Percentiles rank a stretch among this genome's conserved stretches.
phyloP scores from a whole-genome alignment of 495 filamentous ascomycete genomes.

The Hypoxylon lienhwacheense region DNA sequence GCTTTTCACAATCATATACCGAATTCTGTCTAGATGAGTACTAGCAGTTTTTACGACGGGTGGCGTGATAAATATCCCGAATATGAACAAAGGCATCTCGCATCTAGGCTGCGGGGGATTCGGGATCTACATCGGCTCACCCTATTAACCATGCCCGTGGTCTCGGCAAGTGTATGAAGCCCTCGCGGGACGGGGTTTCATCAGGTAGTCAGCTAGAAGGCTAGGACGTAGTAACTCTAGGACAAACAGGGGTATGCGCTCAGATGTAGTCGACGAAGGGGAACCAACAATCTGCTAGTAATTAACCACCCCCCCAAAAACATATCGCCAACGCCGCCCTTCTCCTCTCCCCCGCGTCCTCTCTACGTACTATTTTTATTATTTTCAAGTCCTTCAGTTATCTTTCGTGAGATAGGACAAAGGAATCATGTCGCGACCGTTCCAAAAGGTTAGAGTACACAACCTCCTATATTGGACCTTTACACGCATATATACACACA shows the following conservation, averaged over 20 bases:
- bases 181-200: conserved; percentile 17
- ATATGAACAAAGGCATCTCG: too few species aligned
- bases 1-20: too few species aligned
- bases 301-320: neutral
- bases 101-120: conserved; percentile 31
- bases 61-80: too few species aligned
- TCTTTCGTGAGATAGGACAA: too few species aligned
- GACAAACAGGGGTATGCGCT: neutral
- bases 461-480: neutral
- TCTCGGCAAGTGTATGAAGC: conserved; percentile 27
- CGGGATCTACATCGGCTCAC: conserved; percentile 29
- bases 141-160: conserved; percentile 22
- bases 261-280: conserved; percentile 12
- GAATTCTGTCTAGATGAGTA: too few species aligned
- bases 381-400: too few species aligned
- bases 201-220: too few species aligned
- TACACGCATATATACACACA: too few species aligned
- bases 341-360: neutral
- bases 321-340: neutral
- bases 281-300: neutral
- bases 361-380: neutral
- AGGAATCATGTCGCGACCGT: conserved; percentile 28
- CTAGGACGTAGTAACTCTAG: conserved; percentile 1
- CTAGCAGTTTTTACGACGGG: too few species aligned
- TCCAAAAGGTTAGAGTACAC: conserved; percentile 23